phyloP scores from a whole-genome alignment of 2,329 filamentous ascomycete species.

The Venturia carpophila region DNA sequence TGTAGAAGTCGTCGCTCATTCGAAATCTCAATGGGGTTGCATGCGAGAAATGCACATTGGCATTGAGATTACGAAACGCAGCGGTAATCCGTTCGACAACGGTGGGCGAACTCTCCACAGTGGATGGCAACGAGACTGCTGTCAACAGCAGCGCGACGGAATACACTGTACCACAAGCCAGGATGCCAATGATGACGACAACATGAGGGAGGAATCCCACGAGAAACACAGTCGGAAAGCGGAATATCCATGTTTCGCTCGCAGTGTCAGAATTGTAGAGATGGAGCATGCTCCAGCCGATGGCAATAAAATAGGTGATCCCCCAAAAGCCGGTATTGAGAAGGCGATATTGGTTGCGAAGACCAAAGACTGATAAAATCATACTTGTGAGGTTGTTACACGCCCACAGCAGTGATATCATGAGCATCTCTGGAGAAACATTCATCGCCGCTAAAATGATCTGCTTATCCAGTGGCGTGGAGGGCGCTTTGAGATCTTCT shows the following conservation, averaged over 20 bases:
- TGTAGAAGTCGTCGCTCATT: constrained; percentile 92
- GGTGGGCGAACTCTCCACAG: constrained; percentile 30
- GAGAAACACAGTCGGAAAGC: constrained; percentile 90
- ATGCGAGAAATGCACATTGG: constrained; percentile 72
- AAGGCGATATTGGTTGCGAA: constrained; percentile 73
- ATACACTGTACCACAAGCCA: constrained; percentile 71
- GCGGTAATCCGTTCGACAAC: constrained; percentile 54
- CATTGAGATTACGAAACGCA: constrained; percentile 85
- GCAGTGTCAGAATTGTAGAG: not conserved
- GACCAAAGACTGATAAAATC: constrained; percentile 67
- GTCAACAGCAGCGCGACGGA: constrained; percentile 66
- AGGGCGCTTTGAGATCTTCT: constrained; percentile 25
- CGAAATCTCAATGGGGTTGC: constrained; percentile 61
- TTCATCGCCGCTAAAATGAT: constrained; percentile 76
- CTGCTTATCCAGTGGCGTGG: constrained; percentile 49
- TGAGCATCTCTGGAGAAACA: constrained; percentile 77
- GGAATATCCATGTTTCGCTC: constrained; percentile 55
- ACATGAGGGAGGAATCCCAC: constrained; percentile 92
- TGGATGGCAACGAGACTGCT: constrained; percentile 55
- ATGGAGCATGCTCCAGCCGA: constrained; percentile 64
- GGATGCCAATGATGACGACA: constrained; percentile 73
- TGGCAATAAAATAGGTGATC: constrained; percentile 77
- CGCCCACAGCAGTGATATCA: constrained; percentile 80
- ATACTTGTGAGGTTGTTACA: constrained; percentile 86
- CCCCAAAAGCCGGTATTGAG: constrained; percentile 86